Conservation (phyloP, 148 eudicot genomes). For the Persicaria tinctoria region DNA sequence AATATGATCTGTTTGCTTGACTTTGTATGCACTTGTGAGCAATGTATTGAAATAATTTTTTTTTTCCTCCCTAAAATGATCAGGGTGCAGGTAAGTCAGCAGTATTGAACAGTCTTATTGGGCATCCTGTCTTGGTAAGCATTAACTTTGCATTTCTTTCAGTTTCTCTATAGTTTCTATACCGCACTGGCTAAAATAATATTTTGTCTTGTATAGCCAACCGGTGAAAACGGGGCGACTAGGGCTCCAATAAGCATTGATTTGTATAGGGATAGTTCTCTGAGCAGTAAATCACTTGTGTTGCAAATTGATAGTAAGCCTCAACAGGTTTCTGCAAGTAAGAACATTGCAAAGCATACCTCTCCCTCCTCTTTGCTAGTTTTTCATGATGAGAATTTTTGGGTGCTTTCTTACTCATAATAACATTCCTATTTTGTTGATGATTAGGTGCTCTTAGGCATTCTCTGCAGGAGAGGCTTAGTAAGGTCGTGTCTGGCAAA, state of each 20-base stretch:
- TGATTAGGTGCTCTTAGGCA: constrained; percentile 84
- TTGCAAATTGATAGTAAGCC: constrained; percentile 88
- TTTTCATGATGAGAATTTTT: background rate
- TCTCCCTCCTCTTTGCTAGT: background rate
- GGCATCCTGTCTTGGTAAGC: constrained; percentile 94
- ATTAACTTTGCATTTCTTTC: background rate
- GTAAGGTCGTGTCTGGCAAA: constrained; percentile 73
- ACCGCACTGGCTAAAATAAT: background rate
- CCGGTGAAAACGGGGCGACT: constrained; percentile 98
- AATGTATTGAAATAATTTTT: background rate
- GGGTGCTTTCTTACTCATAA: background rate
- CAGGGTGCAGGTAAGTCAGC: constrained; percentile 99
- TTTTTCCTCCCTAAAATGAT: constrained; percentile 4
- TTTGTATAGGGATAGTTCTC: constrained; percentile 63
- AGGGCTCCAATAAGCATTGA: constrained; percentile 94
- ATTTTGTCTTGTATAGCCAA: constrained; percentile 47
- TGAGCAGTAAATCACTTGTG: constrained; percentile 78
- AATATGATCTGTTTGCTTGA: background rate
- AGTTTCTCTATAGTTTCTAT: background rate
- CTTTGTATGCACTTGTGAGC: background rate
- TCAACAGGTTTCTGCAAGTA: constrained; percentile 93
- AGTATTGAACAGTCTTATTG: constrained; percentile 90
- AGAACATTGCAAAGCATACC: constrained; percentile 23
- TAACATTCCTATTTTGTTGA: constrained; percentile 15
- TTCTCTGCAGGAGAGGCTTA: constrained; percentile 89